Conservation (phyloP, 768 basidiomycete genomes). For the Rossbeevera mucosa region DNA sequence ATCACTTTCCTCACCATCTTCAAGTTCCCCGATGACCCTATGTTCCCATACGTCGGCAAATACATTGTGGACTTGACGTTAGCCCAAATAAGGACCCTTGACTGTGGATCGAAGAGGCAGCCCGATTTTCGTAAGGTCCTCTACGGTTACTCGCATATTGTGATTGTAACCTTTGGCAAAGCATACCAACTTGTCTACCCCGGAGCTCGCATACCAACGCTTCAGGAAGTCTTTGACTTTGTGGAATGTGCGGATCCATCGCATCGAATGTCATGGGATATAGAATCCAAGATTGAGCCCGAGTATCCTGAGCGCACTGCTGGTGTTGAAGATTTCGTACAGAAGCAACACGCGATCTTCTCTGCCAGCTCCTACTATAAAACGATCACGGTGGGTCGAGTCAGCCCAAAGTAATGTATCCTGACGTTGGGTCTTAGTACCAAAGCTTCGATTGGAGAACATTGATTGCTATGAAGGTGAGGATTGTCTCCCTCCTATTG, state of each 20-base stretch:
- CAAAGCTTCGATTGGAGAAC: conserved; percentile 85
- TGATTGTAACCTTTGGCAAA: conserved; percentile 22
- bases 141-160: neutral
- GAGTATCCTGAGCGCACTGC: conserved; percentile 47
- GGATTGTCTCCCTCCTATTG: neutral
- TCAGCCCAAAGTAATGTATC: neutral
- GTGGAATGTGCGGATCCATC: conserved; percentile 66
- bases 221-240: conserved; percentile 72
- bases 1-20: conserved; percentile 1
- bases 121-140: conserved; percentile 49
- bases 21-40: conserved; percentile 54
- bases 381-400: conserved; percentile 54
- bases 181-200: conserved; percentile 64
- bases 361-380: conserved; percentile 53
- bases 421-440: conserved; percentile 40
- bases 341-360: conserved; percentile 56
- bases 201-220: conserved; percentile 65
- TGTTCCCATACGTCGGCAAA: conserved; percentile 75
- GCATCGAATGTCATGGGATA: conserved; percentile 63
- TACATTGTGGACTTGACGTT: conserved; percentile 72
- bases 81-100: conserved; percentile 73
- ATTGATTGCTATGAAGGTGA: conserved; percentile 64
- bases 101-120: conserved; percentile 71
- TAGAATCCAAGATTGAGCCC: conserved; percentile 74
- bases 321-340: conserved; percentile 56